Base-by-base conservation (phyloP, 225 moss, liverwort and hornwort species). In the Pseudoscleropodium purum region DNA sequence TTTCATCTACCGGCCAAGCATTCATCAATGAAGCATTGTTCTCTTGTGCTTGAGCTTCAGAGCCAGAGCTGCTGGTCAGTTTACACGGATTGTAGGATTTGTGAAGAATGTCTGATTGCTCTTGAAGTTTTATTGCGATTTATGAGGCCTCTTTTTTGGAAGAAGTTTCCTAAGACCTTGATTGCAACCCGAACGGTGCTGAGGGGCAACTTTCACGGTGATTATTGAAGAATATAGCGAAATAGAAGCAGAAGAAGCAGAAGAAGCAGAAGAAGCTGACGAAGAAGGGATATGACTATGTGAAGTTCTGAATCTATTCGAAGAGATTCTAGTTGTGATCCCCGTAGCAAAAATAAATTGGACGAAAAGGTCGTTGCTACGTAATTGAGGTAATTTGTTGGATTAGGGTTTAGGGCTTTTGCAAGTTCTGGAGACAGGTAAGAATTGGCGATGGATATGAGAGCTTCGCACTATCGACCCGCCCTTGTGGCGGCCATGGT, bases 401-500 rank as follows among this genome's bases (percentile, higher is more conserved):
- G 27, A 65, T 88, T 88, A 73, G 85, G 88, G 62, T 85, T 88
- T 88, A 91, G 84, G 84, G 68, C 29, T 24, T 91, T 85, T 68
- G 75, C 20, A 75, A 51, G 60, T 54, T 81, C 66, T 49, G 45
- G 41, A 61, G 14, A 18, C 33, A 34, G 49, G 70, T 30, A 27
- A 68, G 79, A 63, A 49, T 56, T 75, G 88, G 81, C 81, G 80
- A 91, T 91, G 90, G 85, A 87, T 69, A 56, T 68, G 60, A 87
- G 51, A 66, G 59, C 84, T 84, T 45, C 68, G 89, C 89, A 87
- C 75, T 84, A 81, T 61, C 91, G 88, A 10, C 67, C 84, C 6
- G 89, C 78, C 26, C 43, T 93, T 81, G 51, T 70, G 84, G 93
- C 84, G 61, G 89, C 81, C 76, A 37, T 89, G 49, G 34, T 91